phyloP scores from a whole-genome alignment of 2,329 filamentous ascomycete genomes.

The Ramichloridium luteum region DNA sequence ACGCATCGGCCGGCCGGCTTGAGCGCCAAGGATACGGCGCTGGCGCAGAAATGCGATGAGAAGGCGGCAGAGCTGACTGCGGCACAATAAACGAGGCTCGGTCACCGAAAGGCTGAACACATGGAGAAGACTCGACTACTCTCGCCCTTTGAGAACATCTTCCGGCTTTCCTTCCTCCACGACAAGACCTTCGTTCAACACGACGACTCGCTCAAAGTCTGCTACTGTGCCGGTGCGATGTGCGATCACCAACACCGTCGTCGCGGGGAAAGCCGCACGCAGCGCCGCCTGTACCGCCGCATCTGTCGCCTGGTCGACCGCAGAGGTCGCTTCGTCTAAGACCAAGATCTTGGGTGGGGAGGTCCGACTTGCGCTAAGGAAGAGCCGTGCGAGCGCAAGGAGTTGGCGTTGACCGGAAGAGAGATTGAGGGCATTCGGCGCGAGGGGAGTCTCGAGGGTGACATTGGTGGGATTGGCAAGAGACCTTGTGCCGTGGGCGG shows the following conservation, averaged over 20 bases:
- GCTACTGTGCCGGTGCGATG: slow-evolving; percentile 19
- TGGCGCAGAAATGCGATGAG: slow-evolving; percentile 52
- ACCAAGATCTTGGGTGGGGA: slow-evolving; percentile 69
- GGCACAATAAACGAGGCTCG: no score
- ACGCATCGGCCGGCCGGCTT: slow-evolving; percentile 56
- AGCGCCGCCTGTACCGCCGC: slow-evolving; percentile 62
- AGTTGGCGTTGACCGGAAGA: slow-evolving; percentile 82
- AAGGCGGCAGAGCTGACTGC: slow-evolving; percentile 16
- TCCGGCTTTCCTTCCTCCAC: slow-evolving; percentile 16
- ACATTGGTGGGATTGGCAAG: slow-evolving; percentile 30
- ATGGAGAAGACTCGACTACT: no score
- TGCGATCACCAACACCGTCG: slow-evolving; percentile 20
- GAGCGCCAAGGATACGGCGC: slow-evolving; percentile 49
- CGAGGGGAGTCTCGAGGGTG: slow-evolving; percentile 37
- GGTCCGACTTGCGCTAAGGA: slow-evolving; percentile 50
- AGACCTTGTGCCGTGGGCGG: slow-evolving; percentile 33
- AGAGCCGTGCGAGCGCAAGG: slow-evolving; percentile 80
- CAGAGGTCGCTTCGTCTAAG: slow-evolving; percentile 60
- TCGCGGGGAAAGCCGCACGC: slow-evolving; percentile 7
- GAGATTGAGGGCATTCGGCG: slow-evolving; percentile 86
- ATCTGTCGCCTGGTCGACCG: slow-evolving; percentile 76
- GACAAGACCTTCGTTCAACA: slow-evolving; percentile 15
- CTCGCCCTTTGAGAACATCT: no score
- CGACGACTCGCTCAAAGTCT: slow-evolving; percentile 18
- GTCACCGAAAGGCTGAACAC: no score